These are phyloP conservation scores for Fagus sylvatica DNA, from an alignment of 306 rosid genomes.

Conservation along the genomic window DNA sequence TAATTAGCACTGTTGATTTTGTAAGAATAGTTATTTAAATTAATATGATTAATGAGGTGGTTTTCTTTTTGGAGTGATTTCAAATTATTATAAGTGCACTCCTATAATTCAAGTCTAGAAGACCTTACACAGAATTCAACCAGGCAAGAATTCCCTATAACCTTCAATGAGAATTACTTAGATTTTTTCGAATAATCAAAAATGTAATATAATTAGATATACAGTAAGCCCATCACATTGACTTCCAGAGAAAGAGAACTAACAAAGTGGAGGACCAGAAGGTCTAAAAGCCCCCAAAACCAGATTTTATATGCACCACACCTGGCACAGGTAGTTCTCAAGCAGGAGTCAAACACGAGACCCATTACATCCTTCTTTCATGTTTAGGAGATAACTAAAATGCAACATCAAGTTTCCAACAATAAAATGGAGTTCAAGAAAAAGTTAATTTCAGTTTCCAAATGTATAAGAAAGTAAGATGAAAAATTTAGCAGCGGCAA, in stretches of 20 bases:
- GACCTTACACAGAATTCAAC: background rate
- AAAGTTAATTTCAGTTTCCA: background rate
- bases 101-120: conserved; percentile 1
- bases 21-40: background rate
- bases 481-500: conserved; percentile 6
- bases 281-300: conserved; percentile 21
- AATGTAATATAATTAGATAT: conserved; percentile 15
- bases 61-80: background rate
- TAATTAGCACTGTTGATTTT: background rate
- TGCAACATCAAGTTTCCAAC: background rate
- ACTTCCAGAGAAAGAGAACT: conserved; percentile 17
- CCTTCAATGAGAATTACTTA: background rate
- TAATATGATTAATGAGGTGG: background rate
- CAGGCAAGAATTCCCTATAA: background rate
- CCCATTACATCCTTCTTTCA: background rate
- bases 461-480: conserved; percentile 18
- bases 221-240: conserved; percentile 14
- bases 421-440: background rate
- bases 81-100: background rate
- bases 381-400: background rate
- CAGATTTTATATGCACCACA: conserved; percentile 14
- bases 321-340: background rate
- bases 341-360: conserved; percentile 8
- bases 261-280: conserved; percentile 7
- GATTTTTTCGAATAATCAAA: background rate